A percentile compares a stretch with the other conserved stretches of the same genome.
These are phyloP conservation scores for Dendrobium huoshanense DNA, from an alignment of 106 monocot species.

Conservation along the genomic window DNA sequence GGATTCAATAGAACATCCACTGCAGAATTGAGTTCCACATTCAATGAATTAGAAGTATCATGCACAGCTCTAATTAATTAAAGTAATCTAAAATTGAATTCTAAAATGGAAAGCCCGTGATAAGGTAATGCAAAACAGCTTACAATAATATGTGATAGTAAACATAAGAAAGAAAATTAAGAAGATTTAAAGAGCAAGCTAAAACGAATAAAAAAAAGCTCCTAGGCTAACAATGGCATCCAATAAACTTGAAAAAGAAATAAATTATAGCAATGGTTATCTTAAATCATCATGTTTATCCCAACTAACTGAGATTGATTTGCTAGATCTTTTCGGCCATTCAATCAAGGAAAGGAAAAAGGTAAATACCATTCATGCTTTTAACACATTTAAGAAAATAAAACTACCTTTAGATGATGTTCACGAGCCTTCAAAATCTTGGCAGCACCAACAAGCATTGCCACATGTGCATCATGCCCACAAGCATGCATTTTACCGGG, in stretches of 20 bases:
- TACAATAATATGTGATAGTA: neutral
- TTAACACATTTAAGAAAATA: constrained; percentile 5
- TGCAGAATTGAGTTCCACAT: neutral
- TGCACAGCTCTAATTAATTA: neutral
- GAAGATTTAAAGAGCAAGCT: neutral
- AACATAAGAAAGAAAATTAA: neutral
- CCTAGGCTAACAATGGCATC: neutral
- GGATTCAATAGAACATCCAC: neutral
- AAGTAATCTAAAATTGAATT: neutral
- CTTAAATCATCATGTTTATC: neutral
- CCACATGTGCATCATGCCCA: constrained; percentile 67
- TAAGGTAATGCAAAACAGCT: neutral
- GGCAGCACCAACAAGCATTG: constrained; percentile 70
- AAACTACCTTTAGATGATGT: constrained; percentile 41
- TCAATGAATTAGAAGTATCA: neutral
- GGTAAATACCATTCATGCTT: neutral
- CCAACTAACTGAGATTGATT: neutral
- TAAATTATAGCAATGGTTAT: neutral
- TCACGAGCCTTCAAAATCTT: constrained; percentile 47
- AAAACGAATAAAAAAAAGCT: neutral
- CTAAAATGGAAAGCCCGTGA: neutral
- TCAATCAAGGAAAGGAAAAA: neutral
- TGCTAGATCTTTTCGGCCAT: neutral
- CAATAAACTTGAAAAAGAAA: no score
- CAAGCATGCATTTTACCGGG: constrained; percentile 77